phyloP scores from a whole-genome alignment of 441 rosid genomes.

The Flueggea neowawraea region DNA sequence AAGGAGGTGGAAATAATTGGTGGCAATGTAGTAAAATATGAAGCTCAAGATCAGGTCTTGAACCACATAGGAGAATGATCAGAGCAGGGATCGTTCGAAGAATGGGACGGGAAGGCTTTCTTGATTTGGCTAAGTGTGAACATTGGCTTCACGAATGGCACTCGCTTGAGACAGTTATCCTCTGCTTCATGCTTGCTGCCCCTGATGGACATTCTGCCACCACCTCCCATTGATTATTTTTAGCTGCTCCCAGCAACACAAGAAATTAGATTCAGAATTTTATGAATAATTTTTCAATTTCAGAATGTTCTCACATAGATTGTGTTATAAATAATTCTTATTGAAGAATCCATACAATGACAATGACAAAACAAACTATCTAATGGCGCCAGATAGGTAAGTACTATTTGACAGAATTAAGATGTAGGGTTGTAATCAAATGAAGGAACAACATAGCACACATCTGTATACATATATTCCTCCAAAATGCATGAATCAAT shows the following conservation, averaged over 20 bases:
- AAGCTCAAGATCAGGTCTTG: conserved; percentile 47
- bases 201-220: conserved; percentile 26
- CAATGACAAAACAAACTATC: too few species aligned
- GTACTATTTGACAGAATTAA: too few species aligned
- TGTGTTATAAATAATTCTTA: too few species aligned
- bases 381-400: too few species aligned
- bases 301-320: too few species aligned
- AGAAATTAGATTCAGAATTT: too few species aligned
- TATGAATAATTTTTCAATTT: background rate
- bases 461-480: too few species aligned
- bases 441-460: too few species aligned
- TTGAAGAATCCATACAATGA: too few species aligned
- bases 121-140: conserved; percentile 63
- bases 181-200: conserved; percentile 7
- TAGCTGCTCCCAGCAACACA: too few species aligned
- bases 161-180: conserved; percentile 32
- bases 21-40: conserved; percentile 51
- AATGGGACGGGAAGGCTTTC: conserved; percentile 82
- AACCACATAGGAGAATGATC: conserved; percentile 61
- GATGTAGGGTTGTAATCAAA: too few species aligned
- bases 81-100: conserved; percentile 63
- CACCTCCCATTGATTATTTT: conserved; percentile 26
- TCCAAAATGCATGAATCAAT: too few species aligned
- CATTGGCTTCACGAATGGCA: conserved; percentile 56
- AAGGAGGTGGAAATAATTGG: conserved; percentile 45